A percentile compares a stretch with the other conserved stretches of the same genome.
Evolutionary conservation across 2,329 filamentous ascomycete genomes (phyloP).

Genomic region (Verticillium zaregamsianum): DNA sequence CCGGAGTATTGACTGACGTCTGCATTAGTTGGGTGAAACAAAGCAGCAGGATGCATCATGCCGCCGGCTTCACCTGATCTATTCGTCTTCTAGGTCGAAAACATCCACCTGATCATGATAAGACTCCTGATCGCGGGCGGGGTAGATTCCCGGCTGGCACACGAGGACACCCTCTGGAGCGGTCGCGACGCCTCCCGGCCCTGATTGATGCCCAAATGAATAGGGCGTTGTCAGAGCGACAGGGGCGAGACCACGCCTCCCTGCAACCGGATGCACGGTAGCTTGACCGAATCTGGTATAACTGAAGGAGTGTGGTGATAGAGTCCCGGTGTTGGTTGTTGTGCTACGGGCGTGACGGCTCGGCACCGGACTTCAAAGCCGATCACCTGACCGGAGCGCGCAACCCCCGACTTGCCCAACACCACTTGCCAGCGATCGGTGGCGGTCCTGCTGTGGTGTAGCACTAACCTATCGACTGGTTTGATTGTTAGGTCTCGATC

Average conservation of each 20-base stretch:
- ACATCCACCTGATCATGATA: neutral
- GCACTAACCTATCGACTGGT: neutral
- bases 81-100: neutral
- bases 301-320: slow-evolving; percentile 5
- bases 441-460: neutral
- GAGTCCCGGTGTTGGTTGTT: neutral
- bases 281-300: slow-evolving; percentile 6
- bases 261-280: neutral
- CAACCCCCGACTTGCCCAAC: neutral
- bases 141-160: neutral
- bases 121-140: neutral
- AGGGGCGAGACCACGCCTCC: slow-evolving; percentile 1
- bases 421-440: neutral
- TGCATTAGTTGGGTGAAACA: neutral
- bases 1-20: neutral
- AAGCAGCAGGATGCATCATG: neutral
- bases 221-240: neutral
- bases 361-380: neutral
- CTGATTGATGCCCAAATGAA: neutral
- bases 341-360: neutral
- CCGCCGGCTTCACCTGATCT: neutral
- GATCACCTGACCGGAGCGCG: neutral
- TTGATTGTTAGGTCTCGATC: neutral
- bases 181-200: neutral
- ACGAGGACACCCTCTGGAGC: neutral